Percentiles rank a stretch among this genome's conserved stretches.
Evolutionary conservation across 805 yeast genomes (phyloP).

Genomic region (Suhomyces sp.): DNA sequence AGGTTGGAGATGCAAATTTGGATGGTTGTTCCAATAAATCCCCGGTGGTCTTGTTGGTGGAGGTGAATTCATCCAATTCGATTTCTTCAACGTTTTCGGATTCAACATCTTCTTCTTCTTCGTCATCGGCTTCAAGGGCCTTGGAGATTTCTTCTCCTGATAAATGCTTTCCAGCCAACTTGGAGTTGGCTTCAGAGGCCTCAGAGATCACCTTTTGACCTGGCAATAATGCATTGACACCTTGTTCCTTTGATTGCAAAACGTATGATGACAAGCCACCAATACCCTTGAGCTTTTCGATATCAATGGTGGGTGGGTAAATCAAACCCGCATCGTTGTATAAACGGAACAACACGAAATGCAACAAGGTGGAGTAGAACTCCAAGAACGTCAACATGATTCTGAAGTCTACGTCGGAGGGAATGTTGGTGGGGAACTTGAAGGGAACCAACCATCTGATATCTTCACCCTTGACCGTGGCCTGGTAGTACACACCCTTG

Average conservation of each 20-base stretch:
- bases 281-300: slow-evolving; percentile 70
- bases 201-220: slow-evolving; percentile 17
- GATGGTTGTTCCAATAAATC: slow-evolving; percentile 72
- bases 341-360: slow-evolving; percentile 80
- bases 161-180: slow-evolving; percentile 35
- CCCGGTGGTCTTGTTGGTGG: slow-evolving; percentile 59
- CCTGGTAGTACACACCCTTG: slow-evolving; percentile 96
- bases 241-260: slow-evolving; percentile 52
- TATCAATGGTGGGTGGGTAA: slow-evolving; percentile 87
- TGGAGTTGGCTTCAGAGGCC: slow-evolving; percentile 17
- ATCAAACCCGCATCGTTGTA: slow-evolving; percentile 83
- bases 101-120: slow-evolving; percentile 38
- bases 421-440: slow-evolving; percentile 94
- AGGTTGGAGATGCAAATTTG: slow-evolving; percentile 52
- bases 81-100: slow-evolving; percentile 28
- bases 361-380: slow-evolving; percentile 88
- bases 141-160: slow-evolving; percentile 42
- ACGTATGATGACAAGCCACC: slow-evolving; percentile 88
- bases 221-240: slow-evolving; percentile 40
- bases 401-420: slow-evolving; percentile 90
- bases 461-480: slow-evolving; percentile 85
- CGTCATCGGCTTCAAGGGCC: slow-evolving; percentile 53
- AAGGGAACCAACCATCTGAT: slow-evolving; percentile 95
- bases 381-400: slow-evolving; percentile 96
- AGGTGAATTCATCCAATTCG: slow-evolving; percentile 69